Conservation (phyloP, 805 yeast genomes). For the Lipomyces kockii region DNA sequence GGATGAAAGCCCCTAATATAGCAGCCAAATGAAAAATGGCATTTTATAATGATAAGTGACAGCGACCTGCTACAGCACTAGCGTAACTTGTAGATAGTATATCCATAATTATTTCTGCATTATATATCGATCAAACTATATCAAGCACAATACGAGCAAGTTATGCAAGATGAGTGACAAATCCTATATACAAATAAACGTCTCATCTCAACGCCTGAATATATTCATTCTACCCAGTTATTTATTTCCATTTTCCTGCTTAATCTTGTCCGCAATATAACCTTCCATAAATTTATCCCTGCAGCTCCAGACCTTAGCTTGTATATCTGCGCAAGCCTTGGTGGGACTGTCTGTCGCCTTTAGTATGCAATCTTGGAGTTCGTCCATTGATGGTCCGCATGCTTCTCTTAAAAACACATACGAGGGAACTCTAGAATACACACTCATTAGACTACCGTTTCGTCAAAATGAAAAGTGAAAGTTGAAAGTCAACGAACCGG, state of each 20-base stretch:
- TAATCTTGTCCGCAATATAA: background rate
- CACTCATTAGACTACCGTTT: background rate
- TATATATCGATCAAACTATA: background rate
- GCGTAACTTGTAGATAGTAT: background rate
- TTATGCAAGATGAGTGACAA: background rate
- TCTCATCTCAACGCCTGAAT: background rate
- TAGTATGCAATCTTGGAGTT: background rate
- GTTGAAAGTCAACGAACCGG: background rate
- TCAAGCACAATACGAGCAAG: background rate
- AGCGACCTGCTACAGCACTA: no score
- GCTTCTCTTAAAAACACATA: conserved; percentile 1
- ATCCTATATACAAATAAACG: background rate
- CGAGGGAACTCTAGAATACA: background rate
- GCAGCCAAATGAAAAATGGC: no score
- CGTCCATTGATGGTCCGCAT: background rate
- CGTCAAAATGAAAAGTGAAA: background rate
- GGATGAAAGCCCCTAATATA: no score
- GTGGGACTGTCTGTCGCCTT: background rate
- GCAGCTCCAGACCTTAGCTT: background rate
- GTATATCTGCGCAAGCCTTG: background rate
- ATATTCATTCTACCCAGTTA: background rate
- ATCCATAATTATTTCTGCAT: background rate
- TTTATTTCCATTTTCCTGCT: background rate
- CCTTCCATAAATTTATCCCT: background rate
- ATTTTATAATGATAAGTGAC: no score